A percentile compares a stretch with the other conserved stretches of the same genome.
These are phyloP conservation scores for Cyamopsis tetragonoloba DNA, from an alignment of 306 rosid species.

Conservation along the genomic window DNA sequence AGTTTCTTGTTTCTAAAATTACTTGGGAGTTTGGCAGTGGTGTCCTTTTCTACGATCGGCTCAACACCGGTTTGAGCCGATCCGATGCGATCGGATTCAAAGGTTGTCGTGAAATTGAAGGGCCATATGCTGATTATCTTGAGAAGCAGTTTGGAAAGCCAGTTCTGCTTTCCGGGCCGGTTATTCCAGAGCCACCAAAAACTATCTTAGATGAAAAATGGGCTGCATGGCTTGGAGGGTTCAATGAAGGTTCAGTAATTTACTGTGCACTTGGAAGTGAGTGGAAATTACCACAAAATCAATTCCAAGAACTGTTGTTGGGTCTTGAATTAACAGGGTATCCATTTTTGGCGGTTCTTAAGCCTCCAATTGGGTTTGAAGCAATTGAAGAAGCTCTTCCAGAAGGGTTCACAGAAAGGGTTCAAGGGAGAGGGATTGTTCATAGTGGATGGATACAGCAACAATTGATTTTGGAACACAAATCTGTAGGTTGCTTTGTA, in stretches of 20 bases:
- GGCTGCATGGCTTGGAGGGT: slow-evolving; percentile 21
- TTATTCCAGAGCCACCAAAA: slow-evolving; percentile 4
- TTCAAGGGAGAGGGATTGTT: slow-evolving; percentile 10
- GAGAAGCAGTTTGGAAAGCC: slow-evolving; percentile 3
- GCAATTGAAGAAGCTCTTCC: slow-evolving; percentile 18
- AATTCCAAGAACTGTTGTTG: slow-evolving; percentile 17
- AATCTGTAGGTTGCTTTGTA: slow-evolving; percentile 53
- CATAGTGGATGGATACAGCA: slow-evolving; percentile 54
- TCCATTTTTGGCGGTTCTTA: slow-evolving; percentile 18
- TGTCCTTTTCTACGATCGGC: slow-evolving; percentile 13
- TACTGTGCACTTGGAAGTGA: slow-evolving; percentile 27
- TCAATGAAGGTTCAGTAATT: slow-evolving; percentile 1
- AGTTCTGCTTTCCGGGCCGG: slow-evolving; percentile 32
- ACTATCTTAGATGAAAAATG: slow-evolving; percentile 23
- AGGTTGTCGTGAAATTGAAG: slow-evolving; percentile 29
- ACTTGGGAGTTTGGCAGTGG: slow-evolving; percentile 22
- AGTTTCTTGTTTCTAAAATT: background rate
- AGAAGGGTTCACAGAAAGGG: slow-evolving; percentile 23
- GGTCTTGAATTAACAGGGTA: slow-evolving; percentile 19
- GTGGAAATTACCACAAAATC: background rate
- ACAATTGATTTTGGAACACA: slow-evolving; percentile 41
- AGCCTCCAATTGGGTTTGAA: slow-evolving; percentile 9
- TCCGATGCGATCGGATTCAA: slow-evolving; percentile 32
- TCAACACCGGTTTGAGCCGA: background rate
- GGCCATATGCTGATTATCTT: slow-evolving; percentile 23